phyloP scores from a whole-genome alignment of 1,284 basidiomycete species.

The Fomes fomentarius region DNA sequence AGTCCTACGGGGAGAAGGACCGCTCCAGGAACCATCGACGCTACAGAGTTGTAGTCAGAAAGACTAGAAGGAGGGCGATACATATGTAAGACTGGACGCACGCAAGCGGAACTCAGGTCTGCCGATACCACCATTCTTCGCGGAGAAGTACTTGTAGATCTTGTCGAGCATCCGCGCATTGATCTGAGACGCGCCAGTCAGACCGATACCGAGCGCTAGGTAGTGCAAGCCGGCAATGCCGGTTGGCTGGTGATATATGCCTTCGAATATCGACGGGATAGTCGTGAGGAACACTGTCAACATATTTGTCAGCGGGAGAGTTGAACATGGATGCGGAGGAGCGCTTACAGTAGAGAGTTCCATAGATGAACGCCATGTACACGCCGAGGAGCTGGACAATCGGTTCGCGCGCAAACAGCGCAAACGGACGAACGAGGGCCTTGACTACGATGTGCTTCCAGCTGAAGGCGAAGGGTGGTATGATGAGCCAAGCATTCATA shows the following conservation, averaged over 20 bases:
- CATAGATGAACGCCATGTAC: constrained; percentile 56
- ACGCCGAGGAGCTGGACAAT: constrained; percentile 47
- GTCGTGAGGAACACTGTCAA: constrained; percentile 61
- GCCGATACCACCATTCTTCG: constrained; percentile 54
- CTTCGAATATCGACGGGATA: constrained; percentile 62
- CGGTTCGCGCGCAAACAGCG: constrained; percentile 46
- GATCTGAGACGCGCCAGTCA: constrained; percentile 54
- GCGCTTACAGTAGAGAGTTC: constrained; percentile 55
- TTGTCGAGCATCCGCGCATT: constrained; percentile 61
- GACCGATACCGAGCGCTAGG: constrained; percentile 63
- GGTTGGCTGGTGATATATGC: constrained; percentile 49
- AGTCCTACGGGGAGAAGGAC: constrained; percentile 60
- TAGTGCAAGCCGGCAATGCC: constrained; percentile 68
- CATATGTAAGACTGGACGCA: constrained; percentile 18
- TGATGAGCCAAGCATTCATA: not conserved
- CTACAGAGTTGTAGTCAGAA: no score
- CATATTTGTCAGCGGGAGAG: not conserved
- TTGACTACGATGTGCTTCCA: constrained; percentile 42
- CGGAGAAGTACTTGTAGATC: constrained; percentile 54
- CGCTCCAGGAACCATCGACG: constrained; percentile 61
- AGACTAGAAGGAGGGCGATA: no score
- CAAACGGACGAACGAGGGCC: constrained; percentile 49
- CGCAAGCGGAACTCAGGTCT: constrained; percentile 55
- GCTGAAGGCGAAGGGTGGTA: constrained; percentile 17
- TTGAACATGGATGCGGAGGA: not conserved